phyloP scores from a whole-genome alignment of 2,329 filamentous ascomycete genomes.

The Sarocladium oryzae region DNA sequence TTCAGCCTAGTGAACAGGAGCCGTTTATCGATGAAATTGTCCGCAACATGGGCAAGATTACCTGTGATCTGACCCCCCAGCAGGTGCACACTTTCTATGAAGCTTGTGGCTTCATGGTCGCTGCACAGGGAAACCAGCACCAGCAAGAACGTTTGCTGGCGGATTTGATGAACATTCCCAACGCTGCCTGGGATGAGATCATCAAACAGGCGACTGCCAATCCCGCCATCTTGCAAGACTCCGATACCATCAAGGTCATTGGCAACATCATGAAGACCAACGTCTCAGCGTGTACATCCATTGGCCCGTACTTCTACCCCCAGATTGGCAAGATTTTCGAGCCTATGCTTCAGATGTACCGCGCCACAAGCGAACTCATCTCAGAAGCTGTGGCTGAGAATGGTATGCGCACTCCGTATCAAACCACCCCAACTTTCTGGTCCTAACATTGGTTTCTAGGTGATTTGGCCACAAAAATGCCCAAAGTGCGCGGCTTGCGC shows the following conservation, averaged over 20 bases:
- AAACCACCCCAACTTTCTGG: not conserved
- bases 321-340: slow-evolving; percentile 97
- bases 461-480: slow-evolving; percentile 93
- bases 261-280: slow-evolving; percentile 99
- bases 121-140: slow-evolving; percentile 90
- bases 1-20: slow-evolving; percentile 89
- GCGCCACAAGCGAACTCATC: slow-evolving; percentile 91
- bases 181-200: slow-evolving; percentile 91
- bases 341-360: slow-evolving; percentile 99
- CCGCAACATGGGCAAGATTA: slow-evolving; percentile 90
- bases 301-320: slow-evolving; percentile 95
- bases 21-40: slow-evolving; percentile 99
- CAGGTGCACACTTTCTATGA: slow-evolving; percentile 99
- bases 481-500: slow-evolving; percentile 85
- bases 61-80: slow-evolving; percentile 87
- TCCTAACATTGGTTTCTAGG: slow-evolving; percentile 43
- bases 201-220: slow-evolving; percentile 82
- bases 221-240: slow-evolving; percentile 80
- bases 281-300: slow-evolving; percentile 94
- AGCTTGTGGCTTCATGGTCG: slow-evolving; percentile 98
- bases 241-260: slow-evolving; percentile 95
- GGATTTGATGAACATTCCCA: slow-evolving; percentile 90
- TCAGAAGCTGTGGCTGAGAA: slow-evolving; percentile 85
- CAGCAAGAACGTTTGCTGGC: slow-evolving; percentile 86
- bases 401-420: slow-evolving; percentile 44